Evolutionary conservation across 306 rosid species (phyloP).

Genomic region (Herpetospermum pedunculosum): DNA sequence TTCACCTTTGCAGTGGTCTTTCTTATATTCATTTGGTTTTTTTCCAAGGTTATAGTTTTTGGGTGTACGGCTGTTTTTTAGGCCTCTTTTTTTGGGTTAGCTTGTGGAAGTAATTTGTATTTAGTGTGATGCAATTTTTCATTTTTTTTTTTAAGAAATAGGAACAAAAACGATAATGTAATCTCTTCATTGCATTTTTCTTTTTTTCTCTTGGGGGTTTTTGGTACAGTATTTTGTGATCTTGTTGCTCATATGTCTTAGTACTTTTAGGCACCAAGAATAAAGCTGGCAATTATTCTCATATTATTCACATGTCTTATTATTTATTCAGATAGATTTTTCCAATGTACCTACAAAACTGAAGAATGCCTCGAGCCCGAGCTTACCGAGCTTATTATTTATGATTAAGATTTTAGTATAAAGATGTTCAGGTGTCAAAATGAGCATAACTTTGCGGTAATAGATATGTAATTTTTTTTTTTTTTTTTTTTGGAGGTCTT

Average conservation of each 20-base stretch:
- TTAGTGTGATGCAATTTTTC: conserved; percentile 24
- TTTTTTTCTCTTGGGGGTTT: background rate
- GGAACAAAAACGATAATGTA: conserved; percentile 8
- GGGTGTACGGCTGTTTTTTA: conserved; percentile 36
- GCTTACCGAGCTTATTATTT: too few relatives aligned
- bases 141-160: background rate
- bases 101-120: conserved; percentile 25
- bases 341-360: too few relatives aligned
- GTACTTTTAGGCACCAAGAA: background rate
- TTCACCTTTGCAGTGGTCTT: conserved; percentile 28
- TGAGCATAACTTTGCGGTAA: too few relatives aligned
- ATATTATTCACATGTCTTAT: background rate
- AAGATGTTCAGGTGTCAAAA: background rate
- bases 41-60: conserved; percentile 20
- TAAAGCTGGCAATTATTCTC: background rate
- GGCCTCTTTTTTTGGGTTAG: conserved; percentile 30
- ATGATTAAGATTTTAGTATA: background rate
- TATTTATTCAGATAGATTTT: background rate
- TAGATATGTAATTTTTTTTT: too few relatives aligned
- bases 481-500: too few relatives aligned
- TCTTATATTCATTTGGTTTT: conserved; percentile 23
- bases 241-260: background rate
- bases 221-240: background rate
- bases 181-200: conserved; percentile 8
- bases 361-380: too few relatives aligned